These are phyloP conservation scores for Aspergillus pseudoviridinutans DNA, from an alignment of 2,329 filamentous ascomycete genomes.

Conservation along the genomic window DNA sequence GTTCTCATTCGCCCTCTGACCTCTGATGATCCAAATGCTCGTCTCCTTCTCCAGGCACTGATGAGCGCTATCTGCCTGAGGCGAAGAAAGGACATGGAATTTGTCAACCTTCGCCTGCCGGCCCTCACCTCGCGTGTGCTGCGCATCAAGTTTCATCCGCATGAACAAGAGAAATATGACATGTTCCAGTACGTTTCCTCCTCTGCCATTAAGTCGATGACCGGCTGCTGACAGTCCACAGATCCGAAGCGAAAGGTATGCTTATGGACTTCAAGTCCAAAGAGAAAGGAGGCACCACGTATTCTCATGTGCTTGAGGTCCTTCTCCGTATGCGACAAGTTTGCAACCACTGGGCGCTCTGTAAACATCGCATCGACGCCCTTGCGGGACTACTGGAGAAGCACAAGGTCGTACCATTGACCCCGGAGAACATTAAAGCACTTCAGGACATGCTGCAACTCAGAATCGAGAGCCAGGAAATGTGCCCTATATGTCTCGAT, in stretches of 20 bases:
- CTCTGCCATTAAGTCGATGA: background rate
- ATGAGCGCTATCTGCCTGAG: conserved; percentile 79
- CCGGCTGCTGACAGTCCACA: conserved; percentile 32
- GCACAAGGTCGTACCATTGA: conserved; percentile 65
- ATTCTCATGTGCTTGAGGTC: conserved; percentile 74
- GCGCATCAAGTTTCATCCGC: conserved; percentile 65
- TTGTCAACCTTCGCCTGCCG: conserved; percentile 76
- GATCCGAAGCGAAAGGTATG: conserved; percentile 69
- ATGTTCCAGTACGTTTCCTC: conserved; percentile 57
- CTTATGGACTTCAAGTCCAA: conserved; percentile 56
- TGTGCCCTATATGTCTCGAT: conserved; percentile 80
- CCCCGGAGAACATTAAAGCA: conserved; percentile 65
- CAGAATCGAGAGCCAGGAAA: conserved; percentile 74
- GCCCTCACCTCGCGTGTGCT: conserved; percentile 74
- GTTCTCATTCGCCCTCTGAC: conserved; percentile 67
- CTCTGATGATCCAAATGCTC: conserved; percentile 54
- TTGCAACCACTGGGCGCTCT: conserved; percentile 86
- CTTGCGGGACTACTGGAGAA: conserved; percentile 66
- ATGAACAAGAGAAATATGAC: conserved; percentile 75
- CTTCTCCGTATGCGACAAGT: conserved; percentile 78
- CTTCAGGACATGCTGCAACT: conserved; percentile 73
- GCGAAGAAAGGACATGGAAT: conserved; percentile 82
- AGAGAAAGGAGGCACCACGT: conserved; percentile 51
- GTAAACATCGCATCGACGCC: conserved; percentile 68
- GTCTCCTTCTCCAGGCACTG: conserved; percentile 65